Percentiles rank a stretch among this genome's conserved stretches.
Evolutionary conservation across 2,329 filamentous ascomycete species (phyloP).

Genomic region (Penicillium sp.): DNA sequence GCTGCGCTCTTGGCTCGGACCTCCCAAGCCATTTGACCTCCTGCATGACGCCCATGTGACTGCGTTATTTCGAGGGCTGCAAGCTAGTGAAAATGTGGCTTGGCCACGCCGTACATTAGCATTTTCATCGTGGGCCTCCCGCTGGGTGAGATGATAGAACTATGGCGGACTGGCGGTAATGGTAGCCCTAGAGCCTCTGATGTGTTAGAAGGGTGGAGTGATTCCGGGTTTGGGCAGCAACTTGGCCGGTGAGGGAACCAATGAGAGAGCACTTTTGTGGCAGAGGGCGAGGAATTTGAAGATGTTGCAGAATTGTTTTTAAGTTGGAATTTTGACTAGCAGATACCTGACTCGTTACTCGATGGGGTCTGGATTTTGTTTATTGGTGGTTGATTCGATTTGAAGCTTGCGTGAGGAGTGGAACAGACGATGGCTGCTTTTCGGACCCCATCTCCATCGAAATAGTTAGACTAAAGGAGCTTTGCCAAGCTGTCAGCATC

Average conservation of each 20-base stretch:
- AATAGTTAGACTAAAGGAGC: background rate
- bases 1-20: constrained; percentile 5
- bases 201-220: background rate
- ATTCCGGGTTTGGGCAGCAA: constrained; percentile 12
- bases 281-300: background rate
- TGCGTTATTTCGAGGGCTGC: constrained; percentile 13
- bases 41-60: constrained; percentile 27
- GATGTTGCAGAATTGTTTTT: constrained; percentile 29
- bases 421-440: background rate
- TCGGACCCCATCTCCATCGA: background rate
- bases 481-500: constrained; percentile 2
- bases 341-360: background rate
- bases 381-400: too few species aligned
- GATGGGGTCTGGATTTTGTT: too few species aligned
- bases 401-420: background rate
- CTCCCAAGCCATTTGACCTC: constrained; percentile 2
- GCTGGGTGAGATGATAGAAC: background rate
- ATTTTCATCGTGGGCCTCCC: background rate
- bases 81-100: constrained; percentile 19
- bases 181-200: background rate
- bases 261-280: background rate
- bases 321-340: background rate
- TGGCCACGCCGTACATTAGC: constrained; percentile 13
- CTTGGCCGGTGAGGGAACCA: background rate
- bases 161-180: background rate